phyloP scores from a whole-genome alignment of 441 rosid species.

The Rhodomyrtus psidioides region DNA sequence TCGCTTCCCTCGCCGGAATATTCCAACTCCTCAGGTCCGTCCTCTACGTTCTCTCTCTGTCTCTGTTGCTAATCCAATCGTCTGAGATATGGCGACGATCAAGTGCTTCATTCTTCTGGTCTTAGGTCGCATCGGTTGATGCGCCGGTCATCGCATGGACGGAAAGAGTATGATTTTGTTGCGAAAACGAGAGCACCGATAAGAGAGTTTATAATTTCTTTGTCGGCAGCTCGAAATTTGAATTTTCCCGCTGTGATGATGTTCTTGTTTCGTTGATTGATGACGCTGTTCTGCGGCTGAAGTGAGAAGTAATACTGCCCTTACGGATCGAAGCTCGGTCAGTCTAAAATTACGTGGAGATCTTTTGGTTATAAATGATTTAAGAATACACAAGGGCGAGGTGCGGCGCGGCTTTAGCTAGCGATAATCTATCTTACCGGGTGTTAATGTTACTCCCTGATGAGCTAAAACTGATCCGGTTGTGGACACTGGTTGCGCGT shows the following conservation, averaged over 20 bases:
- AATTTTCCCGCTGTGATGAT: neutral
- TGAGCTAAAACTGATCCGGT: neutral
- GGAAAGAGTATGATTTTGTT: neutral
- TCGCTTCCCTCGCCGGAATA: neutral
- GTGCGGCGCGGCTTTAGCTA: neutral
- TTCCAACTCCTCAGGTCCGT: slow-evolving; percentile 3
- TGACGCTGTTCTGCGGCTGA: neutral
- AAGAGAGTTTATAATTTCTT: neutral
- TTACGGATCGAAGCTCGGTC: neutral
- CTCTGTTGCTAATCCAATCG: neutral
- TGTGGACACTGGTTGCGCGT: neutral
- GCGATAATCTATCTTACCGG: neutral
- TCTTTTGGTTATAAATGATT: neutral
- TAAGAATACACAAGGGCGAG: neutral
- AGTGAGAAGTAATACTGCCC: neutral
- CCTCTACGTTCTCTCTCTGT: neutral
- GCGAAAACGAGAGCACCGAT: neutral
- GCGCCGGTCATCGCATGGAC: neutral
- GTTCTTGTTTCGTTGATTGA: neutral
- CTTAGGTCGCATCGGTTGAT: neutral
- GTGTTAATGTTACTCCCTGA: neutral
- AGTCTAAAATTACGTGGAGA: neutral
- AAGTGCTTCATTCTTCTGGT: neutral
- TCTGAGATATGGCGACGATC: neutral
- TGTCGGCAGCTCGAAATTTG: neutral